phyloP scores from a whole-genome alignment of 495 filamentous ascomycete species.

The Pyronema domesticum region DNA sequence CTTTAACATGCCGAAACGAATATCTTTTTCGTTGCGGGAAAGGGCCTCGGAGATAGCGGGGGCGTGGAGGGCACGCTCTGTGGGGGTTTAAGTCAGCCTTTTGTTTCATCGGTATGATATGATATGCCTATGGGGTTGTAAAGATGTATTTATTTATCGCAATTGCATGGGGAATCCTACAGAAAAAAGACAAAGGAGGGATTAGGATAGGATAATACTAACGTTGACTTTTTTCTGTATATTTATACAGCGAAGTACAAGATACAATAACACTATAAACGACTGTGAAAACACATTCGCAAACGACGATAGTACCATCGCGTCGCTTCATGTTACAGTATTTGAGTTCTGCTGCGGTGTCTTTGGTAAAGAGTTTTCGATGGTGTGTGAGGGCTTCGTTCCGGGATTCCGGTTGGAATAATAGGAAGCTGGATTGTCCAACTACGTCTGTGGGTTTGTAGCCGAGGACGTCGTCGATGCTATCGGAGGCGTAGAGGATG shows the following conservation, averaged over 20 bases:
- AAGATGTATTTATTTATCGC: no score
- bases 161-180: not conserved
- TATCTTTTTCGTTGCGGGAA: constrained; percentile 63
- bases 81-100: constrained; percentile 3
- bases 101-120: no score
- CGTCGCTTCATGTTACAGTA: constrained; percentile 57
- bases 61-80: constrained; percentile 63
- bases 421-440: constrained; percentile 66
- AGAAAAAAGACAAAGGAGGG: not conserved
- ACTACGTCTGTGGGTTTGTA: constrained; percentile 59
- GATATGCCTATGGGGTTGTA: no score
- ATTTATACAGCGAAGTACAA: constrained; percentile 62
- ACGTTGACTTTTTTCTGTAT: constrained; percentile 57
- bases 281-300: constrained; percentile 79
- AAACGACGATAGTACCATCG: constrained; percentile 56
- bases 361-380: constrained; percentile 52
- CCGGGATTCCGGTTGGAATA: constrained; percentile 68
- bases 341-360: constrained; percentile 70
- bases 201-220: not conserved
- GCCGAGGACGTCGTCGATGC: constrained; percentile 64
- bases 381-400: constrained; percentile 58
- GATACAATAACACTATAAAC: constrained; percentile 77
- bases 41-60: constrained; percentile 63
- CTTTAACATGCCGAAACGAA: constrained; percentile 78
- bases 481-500: constrained; percentile 69